These are phyloP conservation scores for Scenedesmus sp. DNA, from an alignment of 163 green algal species.

Conservation along the genomic window DNA sequence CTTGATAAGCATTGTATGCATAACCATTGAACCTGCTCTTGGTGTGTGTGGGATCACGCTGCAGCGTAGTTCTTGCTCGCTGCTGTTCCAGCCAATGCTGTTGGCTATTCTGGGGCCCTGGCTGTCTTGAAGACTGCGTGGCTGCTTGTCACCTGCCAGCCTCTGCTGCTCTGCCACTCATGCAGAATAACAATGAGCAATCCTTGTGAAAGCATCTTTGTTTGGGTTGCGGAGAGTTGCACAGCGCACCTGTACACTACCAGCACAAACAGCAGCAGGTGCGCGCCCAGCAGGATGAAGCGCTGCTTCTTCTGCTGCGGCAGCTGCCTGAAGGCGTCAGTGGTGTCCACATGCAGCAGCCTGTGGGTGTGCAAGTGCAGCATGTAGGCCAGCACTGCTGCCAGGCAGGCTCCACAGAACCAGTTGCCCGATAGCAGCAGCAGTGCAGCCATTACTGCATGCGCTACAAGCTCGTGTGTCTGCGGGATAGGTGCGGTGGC, in stretches of 20 bases:
- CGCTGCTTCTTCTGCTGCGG: slow-evolving; percentile 69
- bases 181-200: too few species aligned
- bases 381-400: slow-evolving; percentile 65
- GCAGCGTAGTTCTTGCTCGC: too few species aligned
- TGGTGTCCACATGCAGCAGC: slow-evolving; percentile 83
- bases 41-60: too few species aligned
- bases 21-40: too few species aligned
- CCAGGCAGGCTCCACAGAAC: slow-evolving; percentile 68
- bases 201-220: too few species aligned
- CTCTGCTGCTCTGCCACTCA: too few species aligned
- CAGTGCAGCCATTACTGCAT: slow-evolving; percentile 63
- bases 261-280: slow-evolving; percentile 76
- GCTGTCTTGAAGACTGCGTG: too few species aligned
- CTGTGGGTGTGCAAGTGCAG: slow-evolving; percentile 55
- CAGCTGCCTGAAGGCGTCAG: slow-evolving; percentile 87
- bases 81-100: too few species aligned
- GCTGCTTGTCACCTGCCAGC: too few species aligned
- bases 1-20: too few species aligned
- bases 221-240: too few species aligned
- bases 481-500: slow-evolving; percentile 39
- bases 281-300: slow-evolving; percentile 78
- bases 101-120: too few species aligned
- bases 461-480: slow-evolving; percentile 73
- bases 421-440: slow-evolving; percentile 78
- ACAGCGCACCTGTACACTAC: slow-evolving; percentile 74